Conservation (phyloP, 1,284 basidiomycete genomes). For the Apiotrichum sp. region DNA sequence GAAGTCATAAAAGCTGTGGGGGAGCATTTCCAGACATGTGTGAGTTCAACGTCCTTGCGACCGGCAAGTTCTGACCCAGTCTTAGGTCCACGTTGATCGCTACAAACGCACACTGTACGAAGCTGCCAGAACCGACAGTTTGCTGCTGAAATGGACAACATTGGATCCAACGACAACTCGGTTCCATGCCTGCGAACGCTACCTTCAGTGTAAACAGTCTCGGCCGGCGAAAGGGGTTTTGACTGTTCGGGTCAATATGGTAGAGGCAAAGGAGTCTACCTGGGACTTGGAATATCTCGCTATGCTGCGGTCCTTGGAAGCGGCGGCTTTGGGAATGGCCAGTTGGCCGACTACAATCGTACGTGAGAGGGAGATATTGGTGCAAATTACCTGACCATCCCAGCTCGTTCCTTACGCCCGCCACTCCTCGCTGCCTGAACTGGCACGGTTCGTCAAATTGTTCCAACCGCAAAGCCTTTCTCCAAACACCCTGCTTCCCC, state of each 20-base stretch:
- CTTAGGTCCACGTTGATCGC: conserved; percentile 76
- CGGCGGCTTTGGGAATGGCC: conserved; percentile 22
- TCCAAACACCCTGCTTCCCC: conserved; percentile 65
- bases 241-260: conserved; percentile 36
- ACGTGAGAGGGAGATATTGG: conserved; percentile 7
- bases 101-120: conserved; percentile 71
- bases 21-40: conserved; percentile 58
- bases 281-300: conserved; percentile 32
- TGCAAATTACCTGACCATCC: not conserved
- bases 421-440: conserved; percentile 78
- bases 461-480: conserved; percentile 69
- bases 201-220: conserved; percentile 57
- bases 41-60: conserved; percentile 30
- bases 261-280: conserved; percentile 53
- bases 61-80: not conserved
- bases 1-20: conserved; percentile 71
- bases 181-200: conserved; percentile 87
- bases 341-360: conserved; percentile 42
- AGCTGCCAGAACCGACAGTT: conserved; percentile 55
- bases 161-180: conserved; percentile 57
- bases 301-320: conserved; percentile 19
- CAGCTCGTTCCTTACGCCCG: conserved; percentile 76
- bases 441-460: conserved; percentile 67
- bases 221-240: conserved; percentile 21
- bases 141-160: conserved; percentile 61